These are phyloP conservation scores for Micractinium conductrix DNA, from an alignment of 139 green algal genomes.

Conservation along the genomic window DNA sequence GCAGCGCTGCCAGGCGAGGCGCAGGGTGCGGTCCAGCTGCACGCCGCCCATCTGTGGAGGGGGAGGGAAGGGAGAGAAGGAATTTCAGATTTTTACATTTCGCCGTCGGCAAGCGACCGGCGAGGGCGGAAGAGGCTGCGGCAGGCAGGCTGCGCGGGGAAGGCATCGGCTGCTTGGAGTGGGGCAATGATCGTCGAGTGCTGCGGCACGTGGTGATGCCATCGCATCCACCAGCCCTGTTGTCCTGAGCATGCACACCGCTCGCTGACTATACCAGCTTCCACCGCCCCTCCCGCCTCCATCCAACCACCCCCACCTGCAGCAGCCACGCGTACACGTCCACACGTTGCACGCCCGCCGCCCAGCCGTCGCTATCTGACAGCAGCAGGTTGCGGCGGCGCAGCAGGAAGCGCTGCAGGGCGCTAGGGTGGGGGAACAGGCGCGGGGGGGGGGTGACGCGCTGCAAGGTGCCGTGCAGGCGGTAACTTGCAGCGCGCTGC, in stretches of 20 bases:
- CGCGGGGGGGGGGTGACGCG: not conserved
- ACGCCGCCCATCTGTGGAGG: not conserved
- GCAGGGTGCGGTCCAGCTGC: not conserved
- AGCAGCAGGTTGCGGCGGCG: not conserved
- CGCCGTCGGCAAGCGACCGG: no score
- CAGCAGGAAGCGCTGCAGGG: not conserved
- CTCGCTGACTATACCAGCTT: not conserved
- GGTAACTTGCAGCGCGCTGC: not conserved
- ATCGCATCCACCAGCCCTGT: no score
- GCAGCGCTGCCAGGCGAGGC: not conserved
- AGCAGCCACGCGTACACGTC: conserved; percentile 11
- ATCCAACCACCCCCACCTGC: not conserved
- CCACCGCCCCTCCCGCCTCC: not conserved
- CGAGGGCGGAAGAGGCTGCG: no score
- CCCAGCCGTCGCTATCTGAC: not conserved
- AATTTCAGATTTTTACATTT: not conserved
- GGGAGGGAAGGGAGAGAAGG: not conserved
- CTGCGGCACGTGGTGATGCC: no score
- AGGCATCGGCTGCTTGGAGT: no score
- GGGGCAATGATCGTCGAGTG: no score
- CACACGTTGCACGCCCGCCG: not conserved
- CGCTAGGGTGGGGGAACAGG: not conserved
- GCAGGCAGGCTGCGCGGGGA: not conserved
- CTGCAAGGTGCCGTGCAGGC: not conserved
- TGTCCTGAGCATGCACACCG: no score